Evolutionary conservation across 129 eudicot genomes (phyloP).

Genomic region (Ambrosia artemisiifolia): DNA sequence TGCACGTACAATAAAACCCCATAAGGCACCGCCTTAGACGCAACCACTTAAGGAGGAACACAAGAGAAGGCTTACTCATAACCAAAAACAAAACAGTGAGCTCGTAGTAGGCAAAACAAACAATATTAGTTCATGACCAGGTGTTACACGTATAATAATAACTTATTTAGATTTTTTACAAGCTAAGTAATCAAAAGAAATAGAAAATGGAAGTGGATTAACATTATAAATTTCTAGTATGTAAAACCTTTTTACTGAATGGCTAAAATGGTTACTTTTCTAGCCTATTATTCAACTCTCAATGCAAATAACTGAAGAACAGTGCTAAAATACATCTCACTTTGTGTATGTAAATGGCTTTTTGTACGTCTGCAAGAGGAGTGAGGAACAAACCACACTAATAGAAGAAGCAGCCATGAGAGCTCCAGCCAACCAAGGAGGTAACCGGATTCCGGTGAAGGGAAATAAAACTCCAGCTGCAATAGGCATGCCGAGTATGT

Average conservation of each 20-base stretch:
- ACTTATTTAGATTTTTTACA: background rate
- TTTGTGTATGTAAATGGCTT: constrained; percentile 41
- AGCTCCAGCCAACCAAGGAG: constrained; percentile 74
- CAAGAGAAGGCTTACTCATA: background rate
- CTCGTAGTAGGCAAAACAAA: background rate
- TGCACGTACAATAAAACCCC: no score
- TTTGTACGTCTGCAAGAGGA: constrained; percentile 49
- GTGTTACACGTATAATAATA: background rate
- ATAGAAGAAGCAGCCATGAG: constrained; percentile 71
- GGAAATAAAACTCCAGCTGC: constrained; percentile 61
- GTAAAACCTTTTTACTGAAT: background rate
- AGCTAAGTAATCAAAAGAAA: background rate
- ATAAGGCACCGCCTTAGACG: no score
- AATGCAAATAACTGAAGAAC: background rate
- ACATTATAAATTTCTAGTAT: background rate
- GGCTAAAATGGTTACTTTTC: constrained; percentile 2
- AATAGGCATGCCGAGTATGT: constrained; percentile 54
- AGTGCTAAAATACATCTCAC: background rate
- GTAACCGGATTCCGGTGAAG: constrained; percentile 47
- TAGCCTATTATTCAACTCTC: constrained; percentile 6
- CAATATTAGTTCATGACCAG: background rate
- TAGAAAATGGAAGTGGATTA: background rate
- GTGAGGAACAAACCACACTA: constrained; percentile 63
- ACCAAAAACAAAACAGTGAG: background rate
- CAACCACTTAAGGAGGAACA: no score